phyloP scores from a whole-genome alignment of 257 asterid genomes.

The Prunella vulgaris region DNA sequence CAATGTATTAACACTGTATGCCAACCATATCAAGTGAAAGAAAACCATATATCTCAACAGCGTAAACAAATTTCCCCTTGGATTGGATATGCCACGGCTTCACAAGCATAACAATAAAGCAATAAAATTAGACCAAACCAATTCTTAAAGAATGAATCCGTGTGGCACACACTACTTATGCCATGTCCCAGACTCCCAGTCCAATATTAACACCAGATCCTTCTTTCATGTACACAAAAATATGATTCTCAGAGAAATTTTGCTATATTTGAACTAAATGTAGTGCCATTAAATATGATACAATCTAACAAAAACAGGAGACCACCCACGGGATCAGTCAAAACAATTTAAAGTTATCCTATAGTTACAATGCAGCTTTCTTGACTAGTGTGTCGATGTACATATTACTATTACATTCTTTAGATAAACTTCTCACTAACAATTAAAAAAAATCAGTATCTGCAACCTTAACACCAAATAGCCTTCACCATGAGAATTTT shows the following conservation, averaged over 20 bases:
- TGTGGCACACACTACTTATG: neutral
- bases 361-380: neutral
- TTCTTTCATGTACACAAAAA: neutral
- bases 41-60: neutral
- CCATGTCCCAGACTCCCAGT: neutral
- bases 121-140: neutral
- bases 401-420: neutral
- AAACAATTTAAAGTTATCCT: neutral
- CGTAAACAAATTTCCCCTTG: slow-evolving; percentile 1
- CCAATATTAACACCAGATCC: slow-evolving; percentile 1
- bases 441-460: neutral
- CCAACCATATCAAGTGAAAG: slow-evolving; percentile 2
- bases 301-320: slow-evolving; percentile 1
- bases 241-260: neutral
- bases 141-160: neutral
- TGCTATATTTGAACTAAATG: neutral
- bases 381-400: neutral
- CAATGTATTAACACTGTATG: neutral
- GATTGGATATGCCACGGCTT: neutral
- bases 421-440: neutral
- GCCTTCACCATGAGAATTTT: slow-evolving; percentile 17
- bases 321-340: neutral
- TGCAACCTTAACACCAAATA: neutral
- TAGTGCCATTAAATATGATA: neutral
- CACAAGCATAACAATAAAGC: slow-evolving; percentile 4